A percentile compares a stretch with the other conserved stretches of the same genome.
phyloP scores from a whole-genome alignment of 805 yeast genomes.

The Suhomyces sp. region DNA sequence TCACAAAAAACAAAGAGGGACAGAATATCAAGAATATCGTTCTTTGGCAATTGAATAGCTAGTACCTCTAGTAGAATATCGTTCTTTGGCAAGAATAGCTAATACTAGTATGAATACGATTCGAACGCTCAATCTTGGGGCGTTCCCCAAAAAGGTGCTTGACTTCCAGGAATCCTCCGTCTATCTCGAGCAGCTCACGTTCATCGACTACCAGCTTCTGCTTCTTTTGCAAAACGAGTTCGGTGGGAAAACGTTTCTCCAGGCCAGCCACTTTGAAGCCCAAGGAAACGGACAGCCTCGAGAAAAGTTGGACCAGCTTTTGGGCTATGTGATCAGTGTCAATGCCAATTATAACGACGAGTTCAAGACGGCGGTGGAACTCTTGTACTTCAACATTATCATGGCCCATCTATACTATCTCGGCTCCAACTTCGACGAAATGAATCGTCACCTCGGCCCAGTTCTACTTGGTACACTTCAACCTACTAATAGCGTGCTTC shows the following conservation, averaged over 20 bases:
- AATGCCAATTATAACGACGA: slow-evolving; percentile 23
- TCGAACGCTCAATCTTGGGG: slow-evolving; percentile 21
- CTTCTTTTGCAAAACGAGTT: slow-evolving; percentile 27
- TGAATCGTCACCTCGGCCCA: slow-evolving; percentile 14
- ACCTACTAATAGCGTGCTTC: slow-evolving; percentile 5
- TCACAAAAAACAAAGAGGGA: neutral
- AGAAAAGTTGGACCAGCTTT: slow-evolving; percentile 24
- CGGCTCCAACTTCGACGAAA: slow-evolving; percentile 20
- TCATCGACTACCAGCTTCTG: slow-evolving; percentile 38
- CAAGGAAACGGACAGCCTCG: slow-evolving; percentile 8
- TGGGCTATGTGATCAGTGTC: slow-evolving; percentile 24
- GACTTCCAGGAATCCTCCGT: slow-evolving; percentile 33
- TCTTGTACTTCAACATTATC: slow-evolving; percentile 29
- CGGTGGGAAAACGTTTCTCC: slow-evolving; percentile 22
- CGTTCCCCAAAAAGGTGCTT: slow-evolving; percentile 35
- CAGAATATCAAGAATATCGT: too few species aligned
- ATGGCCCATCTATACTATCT: slow-evolving; percentile 35
- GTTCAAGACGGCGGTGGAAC: slow-evolving; percentile 26
- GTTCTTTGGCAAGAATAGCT: too few species aligned
- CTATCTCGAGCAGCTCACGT: slow-evolving; percentile 32
- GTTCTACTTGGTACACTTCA: slow-evolving; percentile 1
- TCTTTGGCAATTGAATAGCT: too few species aligned
- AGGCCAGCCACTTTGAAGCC: slow-evolving; percentile 7
- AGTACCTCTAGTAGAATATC: too few species aligned
- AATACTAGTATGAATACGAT: neutral